phyloP scores from a whole-genome alignment of 108 stramenopile genomes.

The Pseudonitzschia multistriata region DNA sequence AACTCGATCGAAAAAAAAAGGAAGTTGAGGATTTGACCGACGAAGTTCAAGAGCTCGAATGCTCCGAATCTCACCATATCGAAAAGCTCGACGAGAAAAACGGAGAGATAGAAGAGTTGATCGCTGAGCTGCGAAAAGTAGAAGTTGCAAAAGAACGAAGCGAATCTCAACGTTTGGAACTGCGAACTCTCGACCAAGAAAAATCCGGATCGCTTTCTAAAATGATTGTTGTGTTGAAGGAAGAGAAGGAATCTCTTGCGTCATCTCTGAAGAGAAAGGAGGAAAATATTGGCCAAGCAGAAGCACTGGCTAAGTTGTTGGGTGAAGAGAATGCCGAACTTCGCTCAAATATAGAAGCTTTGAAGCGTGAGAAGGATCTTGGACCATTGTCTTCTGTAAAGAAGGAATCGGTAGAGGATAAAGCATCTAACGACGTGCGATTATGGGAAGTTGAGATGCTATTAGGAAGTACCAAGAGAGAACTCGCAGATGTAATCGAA shows the following conservation, averaged over 20 bases:
- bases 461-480: slow-evolving; percentile 8
- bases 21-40: background rate
- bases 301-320: background rate
- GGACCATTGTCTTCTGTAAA: slow-evolving; percentile 6
- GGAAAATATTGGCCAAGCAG: background rate
- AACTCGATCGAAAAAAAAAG: background rate
- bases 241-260: background rate
- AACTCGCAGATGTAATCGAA: slow-evolving; percentile 10
- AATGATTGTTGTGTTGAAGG: background rate
- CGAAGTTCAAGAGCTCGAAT: background rate
- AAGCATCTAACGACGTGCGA: slow-evolving; percentile 5
- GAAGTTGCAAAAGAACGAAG: background rate
- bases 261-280: background rate
- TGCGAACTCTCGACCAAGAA: background rate
- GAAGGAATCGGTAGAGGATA: background rate
- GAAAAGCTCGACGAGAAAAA: background rate
- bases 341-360: background rate
- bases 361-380: background rate
- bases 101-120: background rate
- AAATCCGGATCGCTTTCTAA: background rate
- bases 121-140: background rate
- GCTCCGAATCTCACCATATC: background rate
- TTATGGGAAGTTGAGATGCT: slow-evolving; percentile 14
- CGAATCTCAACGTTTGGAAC: background rate
- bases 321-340: background rate